phyloP scores from a whole-genome alignment of 768 basidiomycete species.

The Podaxis sp. region DNA sequence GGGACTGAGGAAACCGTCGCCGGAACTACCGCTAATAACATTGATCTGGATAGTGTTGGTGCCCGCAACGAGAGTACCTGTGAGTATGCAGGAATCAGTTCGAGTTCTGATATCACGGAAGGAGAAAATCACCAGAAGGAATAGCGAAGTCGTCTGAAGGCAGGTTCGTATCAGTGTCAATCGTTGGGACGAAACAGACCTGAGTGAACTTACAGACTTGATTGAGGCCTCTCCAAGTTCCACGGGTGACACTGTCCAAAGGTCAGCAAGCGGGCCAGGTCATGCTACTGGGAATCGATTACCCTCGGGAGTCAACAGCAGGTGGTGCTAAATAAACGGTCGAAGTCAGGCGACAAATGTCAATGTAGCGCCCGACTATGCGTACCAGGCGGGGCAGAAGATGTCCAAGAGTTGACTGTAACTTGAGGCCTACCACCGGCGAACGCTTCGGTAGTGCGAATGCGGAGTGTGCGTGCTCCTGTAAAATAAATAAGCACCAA shows the following conservation, averaged over 20 bases:
- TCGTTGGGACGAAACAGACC: neutral
- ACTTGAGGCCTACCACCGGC: constrained; percentile 48
- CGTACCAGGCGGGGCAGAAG: constrained; percentile 38
- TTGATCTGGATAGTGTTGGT: constrained; percentile 44
- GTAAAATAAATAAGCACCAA: neutral
- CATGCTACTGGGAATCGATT: constrained; percentile 7
- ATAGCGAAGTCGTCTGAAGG: constrained; percentile 38
- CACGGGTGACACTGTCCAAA: constrained; percentile 40
- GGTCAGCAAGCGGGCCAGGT: neutral
- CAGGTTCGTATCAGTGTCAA: neutral
- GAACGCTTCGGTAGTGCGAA: constrained; percentile 46
- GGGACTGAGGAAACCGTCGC: constrained; percentile 43
- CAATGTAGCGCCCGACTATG: neutral
- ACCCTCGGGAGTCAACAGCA: constrained; percentile 44
- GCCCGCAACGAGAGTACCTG: constrained; percentile 36
- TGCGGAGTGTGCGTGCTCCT: constrained; percentile 47
- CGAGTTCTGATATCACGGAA: neutral
- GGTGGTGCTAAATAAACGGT: constrained; percentile 31
- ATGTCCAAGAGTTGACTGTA: constrained; percentile 43
- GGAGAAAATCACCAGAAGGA: constrained; percentile 33
- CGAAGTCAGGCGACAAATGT: neutral
- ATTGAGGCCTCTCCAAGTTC: constrained; percentile 50
- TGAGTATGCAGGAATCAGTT: neutral
- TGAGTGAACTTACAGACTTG: constrained; percentile 36
- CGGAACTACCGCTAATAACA: constrained; percentile 43